Base-by-base conservation (phyloP, 2,329 filamentous ascomycete species). In the Penicillium rolfsii region DNA sequence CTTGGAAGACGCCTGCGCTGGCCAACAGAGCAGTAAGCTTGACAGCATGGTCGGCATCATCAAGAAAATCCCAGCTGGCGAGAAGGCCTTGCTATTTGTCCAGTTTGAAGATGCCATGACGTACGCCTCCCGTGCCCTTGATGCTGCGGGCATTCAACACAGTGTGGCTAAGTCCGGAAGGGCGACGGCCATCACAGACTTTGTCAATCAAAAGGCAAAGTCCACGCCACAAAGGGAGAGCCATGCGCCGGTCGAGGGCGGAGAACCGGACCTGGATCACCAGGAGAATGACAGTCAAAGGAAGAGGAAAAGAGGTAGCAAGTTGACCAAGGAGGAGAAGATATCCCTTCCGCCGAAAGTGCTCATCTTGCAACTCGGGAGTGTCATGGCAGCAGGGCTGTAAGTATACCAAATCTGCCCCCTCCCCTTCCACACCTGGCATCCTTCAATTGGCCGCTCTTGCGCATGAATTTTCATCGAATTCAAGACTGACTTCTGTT, bases 311-410 rank as follows among this genome's bases (percentile, higher is more conserved):
- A 72, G 85, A 9, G 68, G 73, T 2, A 53, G 41, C 41, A 36
- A 41, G 33, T 9, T 57, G 35, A 24, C 9, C 22, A 16, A 59
- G 40, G 52, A 41, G 14, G n/a, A 22, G 3, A 26, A 41, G 8
- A 26, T 52, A n/a, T 16, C 16, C 11, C 36, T 49, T 1, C 33
- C 53, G 1, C 57, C 58, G 1, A 84, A 81, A 55, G 83, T 86
- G 0, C 74, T 89, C 4, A 76, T 90, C 16, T 74, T 90, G 33
- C 83, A 85, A 59, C 76, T 87, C 2, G 81, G 80, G 1, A 81
- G 81, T 63, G 84, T 84, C 36, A 83, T 84, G 56, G 84, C 87
- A 2, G 82, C 87, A 35, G 88, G 88, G 55, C 73, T 83, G 84
- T 85, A 78, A 82, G 83, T 80, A 28, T n/a, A 7, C 16, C 30